Percentiles rank a stretch among this genome's conserved stretches.
These are phyloP conservation scores for Xylaria digitata DNA, from an alignment of 2,329 filamentous ascomycete genomes.

Conservation along the genomic window DNA sequence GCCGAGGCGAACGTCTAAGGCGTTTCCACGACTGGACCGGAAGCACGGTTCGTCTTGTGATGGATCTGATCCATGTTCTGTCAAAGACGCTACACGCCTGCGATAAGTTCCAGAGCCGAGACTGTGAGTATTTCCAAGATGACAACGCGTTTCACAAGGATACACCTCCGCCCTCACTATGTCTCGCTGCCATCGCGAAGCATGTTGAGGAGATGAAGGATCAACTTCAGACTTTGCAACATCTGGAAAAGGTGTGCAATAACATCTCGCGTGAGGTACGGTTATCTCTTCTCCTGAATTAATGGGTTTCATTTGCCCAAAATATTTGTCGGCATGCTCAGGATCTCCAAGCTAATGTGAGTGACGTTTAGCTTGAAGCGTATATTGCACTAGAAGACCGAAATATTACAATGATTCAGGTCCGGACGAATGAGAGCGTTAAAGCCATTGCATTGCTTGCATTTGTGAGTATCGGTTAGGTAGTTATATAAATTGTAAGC, in stretches of 20 bases:
- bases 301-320: background rate
- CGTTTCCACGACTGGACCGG: constrained; percentile 30
- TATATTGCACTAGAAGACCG: constrained; percentile 29
- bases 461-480: constrained; percentile 15
- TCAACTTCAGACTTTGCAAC: constrained; percentile 14
- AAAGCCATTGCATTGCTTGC: constrained; percentile 30
- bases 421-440: constrained; percentile 30
- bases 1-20: constrained; percentile 26
- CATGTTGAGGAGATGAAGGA: constrained; percentile 31
- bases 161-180: constrained; percentile 7
- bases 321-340: background rate
- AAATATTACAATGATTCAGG: constrained; percentile 28
- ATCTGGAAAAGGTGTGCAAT: constrained; percentile 29
- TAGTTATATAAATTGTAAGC: background rate
- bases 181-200: constrained; percentile 23
- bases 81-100: constrained; percentile 23
- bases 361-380: constrained; percentile 24
- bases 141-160: constrained; percentile 12
- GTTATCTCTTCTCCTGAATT: background rate
- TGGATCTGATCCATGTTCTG: constrained; percentile 24
- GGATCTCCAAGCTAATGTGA: constrained; percentile 1
- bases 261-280: constrained; percentile 31
- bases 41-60: constrained; percentile 21
- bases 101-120: constrained; percentile 20
- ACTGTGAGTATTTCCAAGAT: constrained; percentile 26